phyloP scores from a whole-genome alignment of 345 rosid genomes.

The Noccaea bulbosa region DNA sequence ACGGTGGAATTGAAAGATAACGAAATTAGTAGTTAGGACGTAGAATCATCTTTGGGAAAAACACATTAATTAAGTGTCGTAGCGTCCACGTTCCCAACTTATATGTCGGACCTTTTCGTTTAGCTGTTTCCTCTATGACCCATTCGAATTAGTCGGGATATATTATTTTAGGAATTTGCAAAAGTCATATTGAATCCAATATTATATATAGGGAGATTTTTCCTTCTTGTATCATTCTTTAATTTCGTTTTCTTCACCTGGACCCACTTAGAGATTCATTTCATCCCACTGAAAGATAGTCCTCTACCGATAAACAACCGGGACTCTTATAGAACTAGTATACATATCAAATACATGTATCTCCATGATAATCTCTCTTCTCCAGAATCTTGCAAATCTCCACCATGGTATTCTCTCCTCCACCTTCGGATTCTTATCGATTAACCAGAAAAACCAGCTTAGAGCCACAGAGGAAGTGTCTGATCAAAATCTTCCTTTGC shows the following conservation, averaged over 20 bases:
- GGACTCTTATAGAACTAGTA: too few species aligned
- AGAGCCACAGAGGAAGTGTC: slow-evolving; percentile 92
- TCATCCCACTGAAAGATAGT: not conserved
- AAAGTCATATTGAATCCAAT: slow-evolving; percentile 20
- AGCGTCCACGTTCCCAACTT: slow-evolving; percentile 42
- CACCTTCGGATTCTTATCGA: slow-evolving; percentile 58
- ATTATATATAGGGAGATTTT: not conserved
- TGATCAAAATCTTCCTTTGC: slow-evolving; percentile 79
- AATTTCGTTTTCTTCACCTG: not conserved
- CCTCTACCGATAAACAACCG: not conserved
- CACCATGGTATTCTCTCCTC: slow-evolving; percentile 58
- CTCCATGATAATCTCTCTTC: slow-evolving; percentile 42
- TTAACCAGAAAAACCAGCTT: slow-evolving; percentile 79
- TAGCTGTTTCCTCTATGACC: slow-evolving; percentile 30
- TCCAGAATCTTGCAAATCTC: slow-evolving; percentile 58
- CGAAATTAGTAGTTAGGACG: too few species aligned
- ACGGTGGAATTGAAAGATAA: too few species aligned
- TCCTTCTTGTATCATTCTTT: not conserved
- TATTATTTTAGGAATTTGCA: not conserved
- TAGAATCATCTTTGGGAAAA: too few species aligned
- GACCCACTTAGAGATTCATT: not conserved
- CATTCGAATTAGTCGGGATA: slow-evolving; percentile 4
- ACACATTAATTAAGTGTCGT: slow-evolving; percentile 1
- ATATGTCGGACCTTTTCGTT: slow-evolving; percentile 33
- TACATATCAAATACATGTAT: too few species aligned